phyloP scores from a whole-genome alignment of 176 grass and related monocot species.

The Panicum miliaceum region DNA sequence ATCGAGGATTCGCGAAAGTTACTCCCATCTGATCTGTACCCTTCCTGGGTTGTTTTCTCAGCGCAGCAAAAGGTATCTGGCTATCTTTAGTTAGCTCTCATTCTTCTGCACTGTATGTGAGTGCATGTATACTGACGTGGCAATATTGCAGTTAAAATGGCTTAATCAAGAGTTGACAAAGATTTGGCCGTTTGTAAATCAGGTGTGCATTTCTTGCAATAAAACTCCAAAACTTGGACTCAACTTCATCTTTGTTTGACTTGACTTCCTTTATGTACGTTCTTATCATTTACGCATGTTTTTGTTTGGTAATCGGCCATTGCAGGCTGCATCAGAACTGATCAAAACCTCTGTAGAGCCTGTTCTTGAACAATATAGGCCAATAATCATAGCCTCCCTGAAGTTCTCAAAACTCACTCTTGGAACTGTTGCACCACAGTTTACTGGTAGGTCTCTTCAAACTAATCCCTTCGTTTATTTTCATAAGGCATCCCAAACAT shows the following conservation, averaged over 20 bases:
- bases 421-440: constrained; percentile 94
- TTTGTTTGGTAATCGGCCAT: constrained; percentile 43
- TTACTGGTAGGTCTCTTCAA: constrained; percentile 67
- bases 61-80: constrained; percentile 74
- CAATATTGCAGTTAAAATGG: constrained; percentile 85
- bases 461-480: constrained; percentile 13
- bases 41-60: constrained; percentile 99
- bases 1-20: constrained; percentile 86
- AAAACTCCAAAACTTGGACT: neutral
- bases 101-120: constrained; percentile 5
- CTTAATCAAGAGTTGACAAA: constrained; percentile 88
- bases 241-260: constrained; percentile 23
- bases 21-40: constrained; percentile 69
- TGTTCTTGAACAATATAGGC: constrained; percentile 90
- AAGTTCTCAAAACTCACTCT: constrained; percentile 98
- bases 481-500: neutral
- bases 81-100: constrained; percentile 24
- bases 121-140: constrained; percentile 36
- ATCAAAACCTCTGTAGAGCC: constrained; percentile 89
- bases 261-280: neutral
- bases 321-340: constrained; percentile 87
- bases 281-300: constrained; percentile 37
- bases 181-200: constrained; percentile 90
- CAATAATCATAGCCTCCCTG: constrained; percentile 74
- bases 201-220: constrained; percentile 50